Evolutionary conservation across 2,329 filamentous ascomycete genomes (phyloP).

Genomic region (Fusarium sp.): DNA sequence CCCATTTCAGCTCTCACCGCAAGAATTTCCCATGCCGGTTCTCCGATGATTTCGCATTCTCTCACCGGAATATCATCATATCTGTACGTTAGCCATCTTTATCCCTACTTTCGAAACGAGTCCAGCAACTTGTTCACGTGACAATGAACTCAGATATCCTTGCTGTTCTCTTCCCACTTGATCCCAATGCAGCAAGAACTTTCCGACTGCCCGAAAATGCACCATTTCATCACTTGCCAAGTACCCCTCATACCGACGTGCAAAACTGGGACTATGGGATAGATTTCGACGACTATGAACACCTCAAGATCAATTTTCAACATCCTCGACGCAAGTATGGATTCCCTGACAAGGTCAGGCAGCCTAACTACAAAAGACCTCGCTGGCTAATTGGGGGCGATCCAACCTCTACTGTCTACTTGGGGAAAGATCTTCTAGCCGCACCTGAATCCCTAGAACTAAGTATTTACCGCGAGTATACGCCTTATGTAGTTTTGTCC

Average conservation of each 20-base stretch:
- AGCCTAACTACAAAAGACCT: not conserved
- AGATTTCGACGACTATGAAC: not conserved
- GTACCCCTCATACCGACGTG: not conserved
- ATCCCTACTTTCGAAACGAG: rapidly evolving
- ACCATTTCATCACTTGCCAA: not conserved
- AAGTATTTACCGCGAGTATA: not conserved
- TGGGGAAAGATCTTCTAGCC: not conserved
- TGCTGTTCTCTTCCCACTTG: not conserved
- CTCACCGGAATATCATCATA: not conserved
- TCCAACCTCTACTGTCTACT: not conserved
- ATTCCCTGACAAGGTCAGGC: not conserved
- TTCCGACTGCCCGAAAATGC: not conserved
- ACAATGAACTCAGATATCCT: not conserved
- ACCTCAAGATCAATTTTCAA: not conserved
- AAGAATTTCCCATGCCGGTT: not conserved
- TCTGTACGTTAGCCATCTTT: not conserved
- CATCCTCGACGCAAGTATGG: not conserved
- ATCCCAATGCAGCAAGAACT: not conserved
- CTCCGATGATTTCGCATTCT: rapidly evolving
- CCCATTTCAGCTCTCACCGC: not conserved
- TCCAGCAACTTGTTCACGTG: not conserved
- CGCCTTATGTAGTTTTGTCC: not conserved
- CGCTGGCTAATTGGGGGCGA: not conserved
- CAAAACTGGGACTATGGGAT: not conserved
- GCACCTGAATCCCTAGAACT: not conserved